Conservation (phyloP, 2,329 filamentous ascomycete genomes). For the Corynespora cassiicola region DNA sequence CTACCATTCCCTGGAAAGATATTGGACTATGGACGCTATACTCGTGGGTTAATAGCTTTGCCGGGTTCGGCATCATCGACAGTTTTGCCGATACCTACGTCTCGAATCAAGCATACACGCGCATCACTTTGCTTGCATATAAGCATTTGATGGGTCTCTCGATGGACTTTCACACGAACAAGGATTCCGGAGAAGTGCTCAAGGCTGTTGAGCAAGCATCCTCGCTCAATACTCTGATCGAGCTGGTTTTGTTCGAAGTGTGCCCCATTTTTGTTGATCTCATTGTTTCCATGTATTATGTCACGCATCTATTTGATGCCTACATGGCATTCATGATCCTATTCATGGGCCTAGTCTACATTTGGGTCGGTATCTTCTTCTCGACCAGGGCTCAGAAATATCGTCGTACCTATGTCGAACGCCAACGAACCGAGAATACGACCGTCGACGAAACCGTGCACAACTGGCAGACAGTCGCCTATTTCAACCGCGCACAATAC, state of each 20-base stretch:
- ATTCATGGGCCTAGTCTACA: slow-evolving; percentile 52
- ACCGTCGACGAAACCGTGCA: slow-evolving; percentile 65
- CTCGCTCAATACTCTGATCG: slow-evolving; percentile 65
- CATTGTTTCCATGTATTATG: slow-evolving; percentile 64
- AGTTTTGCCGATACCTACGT: slow-evolving; percentile 62
- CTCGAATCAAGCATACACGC: slow-evolving; percentile 63
- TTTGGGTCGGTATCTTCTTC: slow-evolving; percentile 57
- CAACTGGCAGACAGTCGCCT: slow-evolving; percentile 66
- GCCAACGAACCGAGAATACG: slow-evolving; percentile 57
- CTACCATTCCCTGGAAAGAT: slow-evolving; percentile 59
- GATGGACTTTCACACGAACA: slow-evolving; percentile 73
- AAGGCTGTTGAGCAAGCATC: slow-evolving; percentile 69
- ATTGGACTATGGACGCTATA: slow-evolving; percentile 58
- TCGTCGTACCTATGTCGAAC: slow-evolving; percentile 51
- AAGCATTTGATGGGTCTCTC: slow-evolving; percentile 72
- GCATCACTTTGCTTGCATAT: slow-evolving; percentile 67
- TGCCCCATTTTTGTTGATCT: slow-evolving; percentile 69
- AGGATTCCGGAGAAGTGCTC: slow-evolving; percentile 69
- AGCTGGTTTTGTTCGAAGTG: slow-evolving; percentile 66
- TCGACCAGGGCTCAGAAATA: slow-evolving; percentile 50
- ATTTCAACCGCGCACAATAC: slow-evolving; percentile 64
- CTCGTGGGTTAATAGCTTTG: slow-evolving; percentile 58
- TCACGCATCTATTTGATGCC: slow-evolving; percentile 68
- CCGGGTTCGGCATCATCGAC: slow-evolving; percentile 59
- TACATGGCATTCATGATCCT: slow-evolving; percentile 52